A percentile compares a stretch with the other conserved stretches of the same genome.
phyloP scores from a whole-genome alignment of 345 rosid genomes.

The Ceriops decandra region DNA sequence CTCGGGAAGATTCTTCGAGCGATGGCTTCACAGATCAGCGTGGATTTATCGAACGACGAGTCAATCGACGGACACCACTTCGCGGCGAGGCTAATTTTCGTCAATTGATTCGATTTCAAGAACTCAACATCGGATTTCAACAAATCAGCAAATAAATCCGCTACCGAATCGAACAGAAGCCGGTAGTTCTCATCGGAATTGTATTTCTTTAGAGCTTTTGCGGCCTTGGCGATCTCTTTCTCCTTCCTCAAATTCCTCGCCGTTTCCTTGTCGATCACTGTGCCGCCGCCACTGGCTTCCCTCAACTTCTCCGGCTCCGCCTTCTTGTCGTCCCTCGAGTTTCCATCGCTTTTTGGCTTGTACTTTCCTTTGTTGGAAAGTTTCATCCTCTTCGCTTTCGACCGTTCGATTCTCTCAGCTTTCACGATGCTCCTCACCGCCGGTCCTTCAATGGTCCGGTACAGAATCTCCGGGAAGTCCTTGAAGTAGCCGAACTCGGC shows the following conservation, averaged over 20 bases:
- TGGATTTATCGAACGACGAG: conserved; percentile 46
- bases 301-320: conserved; percentile 2
- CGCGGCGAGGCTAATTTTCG: conserved; percentile 51
- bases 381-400: neutral
- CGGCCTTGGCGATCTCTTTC: conserved; percentile 40
- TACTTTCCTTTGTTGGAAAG: neutral
- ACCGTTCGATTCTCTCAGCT: conserved; percentile 31
- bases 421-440: conserved; percentile 41
- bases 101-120: conserved; percentile 22
- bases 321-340: conserved; percentile 4
- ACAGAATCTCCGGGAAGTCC: conserved; percentile 64
- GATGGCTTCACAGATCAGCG: conserved; percentile 54
- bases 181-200: conserved; percentile 26
- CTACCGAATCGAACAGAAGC: conserved; percentile 46
- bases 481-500: conserved; percentile 54
- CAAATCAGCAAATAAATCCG: conserved; percentile 43
- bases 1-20: conserved; percentile 42
- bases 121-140: conserved; percentile 31
- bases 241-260: conserved; percentile 39
- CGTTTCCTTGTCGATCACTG: conserved; percentile 30
- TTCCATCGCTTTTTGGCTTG: neutral
- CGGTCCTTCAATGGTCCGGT: conserved; percentile 45
- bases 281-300: neutral
- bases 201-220: neutral
- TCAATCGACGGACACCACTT: conserved; percentile 73